A percentile compares a stretch with the other conserved stretches of the same genome.
Evolutionary conservation across 225 moss, liverwort and hornwort species (phyloP).

Genomic region (Marchantia paleacea): DNA sequence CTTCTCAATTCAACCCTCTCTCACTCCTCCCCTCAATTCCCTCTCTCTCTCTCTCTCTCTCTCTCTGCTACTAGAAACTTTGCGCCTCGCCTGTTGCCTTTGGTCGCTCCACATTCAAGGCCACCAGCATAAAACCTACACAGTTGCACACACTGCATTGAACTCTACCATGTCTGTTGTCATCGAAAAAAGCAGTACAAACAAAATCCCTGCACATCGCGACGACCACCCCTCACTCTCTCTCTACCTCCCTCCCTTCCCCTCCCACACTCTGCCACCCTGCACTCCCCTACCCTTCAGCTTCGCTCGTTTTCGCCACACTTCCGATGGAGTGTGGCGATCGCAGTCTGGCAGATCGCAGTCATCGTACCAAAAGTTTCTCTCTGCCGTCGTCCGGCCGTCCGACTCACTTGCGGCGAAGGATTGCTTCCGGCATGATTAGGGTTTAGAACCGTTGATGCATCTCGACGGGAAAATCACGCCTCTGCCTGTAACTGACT

Average conservation of each 20-base stretch:
- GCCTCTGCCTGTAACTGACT: not conserved
- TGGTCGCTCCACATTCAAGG: not conserved
- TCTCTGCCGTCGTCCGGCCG: constrained; percentile 1
- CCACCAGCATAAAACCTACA: not conserved
- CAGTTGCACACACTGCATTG: not conserved
- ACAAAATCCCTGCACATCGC: not conserved
- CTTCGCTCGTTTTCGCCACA: not conserved
- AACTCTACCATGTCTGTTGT: not conserved
- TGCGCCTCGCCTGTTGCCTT: not conserved
- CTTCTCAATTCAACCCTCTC: no score
- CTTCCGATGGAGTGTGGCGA: not conserved
- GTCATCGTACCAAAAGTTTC: not conserved
- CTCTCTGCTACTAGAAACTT: not conserved
- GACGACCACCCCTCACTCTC: not conserved
- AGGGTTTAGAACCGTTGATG: constrained; percentile 18
- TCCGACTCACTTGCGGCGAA: not conserved
- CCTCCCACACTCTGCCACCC: not conserved
- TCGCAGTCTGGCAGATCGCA: not conserved
- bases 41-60: no score
- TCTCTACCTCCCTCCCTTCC: not conserved
- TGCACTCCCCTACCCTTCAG: not conserved
- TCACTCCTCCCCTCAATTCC: not conserved
- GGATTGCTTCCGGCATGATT: not conserved
- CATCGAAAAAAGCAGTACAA: not conserved
- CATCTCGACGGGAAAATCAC: not conserved